Conservation (phyloP, 164 flowering plant genomes). For the Taxillus chinensis region DNA sequence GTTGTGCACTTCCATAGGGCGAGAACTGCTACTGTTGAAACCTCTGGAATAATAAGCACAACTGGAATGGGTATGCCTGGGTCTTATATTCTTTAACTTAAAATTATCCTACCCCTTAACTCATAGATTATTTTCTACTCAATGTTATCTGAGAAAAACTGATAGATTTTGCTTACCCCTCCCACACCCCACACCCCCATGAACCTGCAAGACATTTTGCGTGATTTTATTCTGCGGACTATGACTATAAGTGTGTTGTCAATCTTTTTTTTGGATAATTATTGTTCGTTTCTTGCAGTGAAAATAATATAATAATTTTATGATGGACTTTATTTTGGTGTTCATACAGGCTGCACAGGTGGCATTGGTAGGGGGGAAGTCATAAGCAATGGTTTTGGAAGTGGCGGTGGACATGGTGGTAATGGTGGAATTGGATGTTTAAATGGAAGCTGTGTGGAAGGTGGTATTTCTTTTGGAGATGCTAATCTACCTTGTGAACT, state of each 20-base stretch:
- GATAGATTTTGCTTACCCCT: too few relatives aligned
- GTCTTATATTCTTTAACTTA: conserved; percentile 4
- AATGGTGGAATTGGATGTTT: conserved; percentile 80
- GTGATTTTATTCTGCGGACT: too few relatives aligned
- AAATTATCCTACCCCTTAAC: not conserved
- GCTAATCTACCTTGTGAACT: conserved; percentile 93
- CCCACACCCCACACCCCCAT: too few relatives aligned
- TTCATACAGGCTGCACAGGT: conserved; percentile 67
- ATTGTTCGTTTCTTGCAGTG: too few relatives aligned
- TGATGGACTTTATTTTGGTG: not conserved
- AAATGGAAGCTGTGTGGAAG: conserved; percentile 48
- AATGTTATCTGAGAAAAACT: too few relatives aligned
- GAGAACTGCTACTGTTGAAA: conserved; percentile 46
- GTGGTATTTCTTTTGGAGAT: conserved; percentile 80
- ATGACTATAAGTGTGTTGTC: too few relatives aligned
- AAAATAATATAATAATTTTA: too few relatives aligned
- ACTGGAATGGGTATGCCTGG: conserved; percentile 59
- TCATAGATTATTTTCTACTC: too few relatives aligned
- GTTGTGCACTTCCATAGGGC: conserved; percentile 89
- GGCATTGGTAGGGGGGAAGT: conserved; percentile 73
- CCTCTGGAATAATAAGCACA: conserved; percentile 64
- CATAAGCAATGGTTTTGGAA: conserved; percentile 51
- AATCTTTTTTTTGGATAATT: too few relatives aligned
- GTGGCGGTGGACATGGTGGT: conserved; percentile 99
- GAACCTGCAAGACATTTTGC: too few relatives aligned